Evolutionary conservation across 768 basidiomycete species (phyloP).

Genomic region (Tulasnella sp.): DNA sequence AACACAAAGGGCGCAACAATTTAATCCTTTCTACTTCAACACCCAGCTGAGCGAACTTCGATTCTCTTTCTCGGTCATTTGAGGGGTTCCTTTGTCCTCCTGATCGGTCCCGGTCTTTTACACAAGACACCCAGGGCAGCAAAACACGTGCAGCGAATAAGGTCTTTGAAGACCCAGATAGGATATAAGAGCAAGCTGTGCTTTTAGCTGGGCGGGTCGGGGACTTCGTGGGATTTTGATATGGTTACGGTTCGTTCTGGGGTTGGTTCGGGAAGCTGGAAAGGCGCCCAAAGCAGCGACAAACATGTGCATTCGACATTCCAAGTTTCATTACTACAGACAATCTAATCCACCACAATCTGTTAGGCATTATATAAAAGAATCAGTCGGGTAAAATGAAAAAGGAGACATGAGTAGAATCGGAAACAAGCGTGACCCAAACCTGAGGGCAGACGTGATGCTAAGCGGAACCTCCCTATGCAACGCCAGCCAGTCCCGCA

Average conservation of each 20-base stretch:
- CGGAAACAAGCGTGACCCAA: background rate
- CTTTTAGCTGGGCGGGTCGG: background rate
- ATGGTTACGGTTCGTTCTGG: too few species aligned
- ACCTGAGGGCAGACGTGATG: background rate
- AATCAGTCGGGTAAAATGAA: background rate
- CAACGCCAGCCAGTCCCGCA: constrained; percentile 56
- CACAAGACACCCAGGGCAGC: background rate
- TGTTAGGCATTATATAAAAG: background rate
- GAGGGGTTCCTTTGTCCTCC: background rate
- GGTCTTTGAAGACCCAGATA: background rate
- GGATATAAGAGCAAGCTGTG: background rate
- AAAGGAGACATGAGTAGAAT: background rate
- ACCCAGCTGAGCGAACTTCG: background rate
- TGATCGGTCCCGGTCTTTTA: background rate
- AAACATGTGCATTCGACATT: background rate
- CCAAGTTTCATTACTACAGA: background rate
- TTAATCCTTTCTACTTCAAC: background rate
- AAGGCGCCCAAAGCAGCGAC: background rate
- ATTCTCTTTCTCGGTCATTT: background rate
- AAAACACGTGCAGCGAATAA: background rate
- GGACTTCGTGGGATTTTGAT: background rate
- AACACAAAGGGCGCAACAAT: background rate
- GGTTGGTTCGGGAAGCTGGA: background rate
- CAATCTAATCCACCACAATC: background rate
- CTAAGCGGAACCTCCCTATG: background rate